A percentile compares a stretch with the other conserved stretches of the same genome.
These are phyloP conservation scores for Silene noctiflora DNA, from an alignment of 179 eudicot species.

Conservation along the genomic window DNA sequence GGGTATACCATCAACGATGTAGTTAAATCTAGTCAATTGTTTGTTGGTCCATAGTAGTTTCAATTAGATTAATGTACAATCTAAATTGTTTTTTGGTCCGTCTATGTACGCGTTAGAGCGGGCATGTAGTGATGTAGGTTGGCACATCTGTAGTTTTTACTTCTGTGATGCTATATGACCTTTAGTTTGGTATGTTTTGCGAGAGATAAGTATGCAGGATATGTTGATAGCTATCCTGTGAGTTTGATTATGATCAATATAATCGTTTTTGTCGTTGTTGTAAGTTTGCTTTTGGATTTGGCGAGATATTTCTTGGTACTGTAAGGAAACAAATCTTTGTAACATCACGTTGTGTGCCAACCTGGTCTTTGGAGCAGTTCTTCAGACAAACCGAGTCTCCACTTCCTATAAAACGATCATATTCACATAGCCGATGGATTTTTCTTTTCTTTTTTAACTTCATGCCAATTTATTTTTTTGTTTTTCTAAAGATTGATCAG, in stretches of 20 bases:
- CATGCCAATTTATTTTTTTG: no score
- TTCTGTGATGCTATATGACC: not conserved
- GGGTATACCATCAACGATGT: not conserved
- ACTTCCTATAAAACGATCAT: no score
- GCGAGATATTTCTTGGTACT: not conserved
- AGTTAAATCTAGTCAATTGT: constrained; percentile 1
- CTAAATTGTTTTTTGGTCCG: no score
- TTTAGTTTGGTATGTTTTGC: not conserved
- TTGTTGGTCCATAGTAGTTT: not conserved
- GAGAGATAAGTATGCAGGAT: not conserved
- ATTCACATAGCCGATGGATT: no score
- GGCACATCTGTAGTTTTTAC: not conserved
- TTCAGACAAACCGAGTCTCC: no score
- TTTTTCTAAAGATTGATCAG: no score
- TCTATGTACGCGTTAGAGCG: not conserved
- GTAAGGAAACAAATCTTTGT: not conserved
- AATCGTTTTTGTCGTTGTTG: no score
- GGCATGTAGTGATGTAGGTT: not conserved
- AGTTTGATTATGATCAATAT: not conserved
- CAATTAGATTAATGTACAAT: not conserved
- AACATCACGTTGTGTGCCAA: no score
- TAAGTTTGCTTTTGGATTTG: not conserved
- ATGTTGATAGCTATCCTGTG: not conserved
- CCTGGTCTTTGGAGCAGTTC: no score
- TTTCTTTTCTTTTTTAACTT: no score